Percentiles rank a stretch among this genome's conserved stretches.
Conservation (phyloP, 176 grass and related monocot genomes). For the Saccharum officinarum region DNA sequence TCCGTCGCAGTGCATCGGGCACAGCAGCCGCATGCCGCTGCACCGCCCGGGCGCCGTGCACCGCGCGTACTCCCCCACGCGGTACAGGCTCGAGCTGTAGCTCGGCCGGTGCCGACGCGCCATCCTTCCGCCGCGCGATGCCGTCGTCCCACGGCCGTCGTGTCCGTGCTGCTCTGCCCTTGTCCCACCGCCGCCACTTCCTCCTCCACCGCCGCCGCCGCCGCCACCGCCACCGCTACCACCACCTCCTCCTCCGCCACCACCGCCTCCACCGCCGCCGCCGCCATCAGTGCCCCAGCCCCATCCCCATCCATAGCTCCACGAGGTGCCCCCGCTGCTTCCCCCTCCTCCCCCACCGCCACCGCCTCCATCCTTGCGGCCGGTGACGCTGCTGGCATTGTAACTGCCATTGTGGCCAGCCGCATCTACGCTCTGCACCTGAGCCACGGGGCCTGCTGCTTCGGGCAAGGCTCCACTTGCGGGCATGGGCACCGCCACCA, state of each 20-base stretch:
- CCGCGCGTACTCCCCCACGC: conserved; percentile 76
- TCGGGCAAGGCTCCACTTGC: neutral
- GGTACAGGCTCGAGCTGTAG: conserved; percentile 81
- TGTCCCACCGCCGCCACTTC: neutral
- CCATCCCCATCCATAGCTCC: conserved; percentile 37
- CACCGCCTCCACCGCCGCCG: conserved; percentile 10
- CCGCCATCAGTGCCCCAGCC: conserved; percentile 49
- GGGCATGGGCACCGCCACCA: neutral
- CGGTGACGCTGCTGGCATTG: neutral
- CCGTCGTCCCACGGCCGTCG: neutral
- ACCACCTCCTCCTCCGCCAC: neutral
- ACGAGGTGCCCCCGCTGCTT: conserved; percentile 15
- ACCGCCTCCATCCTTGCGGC: conserved; percentile 43
- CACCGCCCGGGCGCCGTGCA: conserved; percentile 63
- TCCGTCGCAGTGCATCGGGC: conserved; percentile 84
- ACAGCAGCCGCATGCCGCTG: conserved; percentile 70
- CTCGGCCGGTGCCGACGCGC: conserved; percentile 35
- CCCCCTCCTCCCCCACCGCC: conserved; percentile 32
- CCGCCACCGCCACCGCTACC: neutral
- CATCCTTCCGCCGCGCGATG: neutral
- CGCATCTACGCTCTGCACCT: neutral
- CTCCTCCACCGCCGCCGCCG: neutral
- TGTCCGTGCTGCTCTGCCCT: neutral
- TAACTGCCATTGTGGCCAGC: neutral
- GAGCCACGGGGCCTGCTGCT: neutral